Conservation (phyloP, 2,329 filamentous ascomycete species). For the Stemphylium lycopersici region DNA sequence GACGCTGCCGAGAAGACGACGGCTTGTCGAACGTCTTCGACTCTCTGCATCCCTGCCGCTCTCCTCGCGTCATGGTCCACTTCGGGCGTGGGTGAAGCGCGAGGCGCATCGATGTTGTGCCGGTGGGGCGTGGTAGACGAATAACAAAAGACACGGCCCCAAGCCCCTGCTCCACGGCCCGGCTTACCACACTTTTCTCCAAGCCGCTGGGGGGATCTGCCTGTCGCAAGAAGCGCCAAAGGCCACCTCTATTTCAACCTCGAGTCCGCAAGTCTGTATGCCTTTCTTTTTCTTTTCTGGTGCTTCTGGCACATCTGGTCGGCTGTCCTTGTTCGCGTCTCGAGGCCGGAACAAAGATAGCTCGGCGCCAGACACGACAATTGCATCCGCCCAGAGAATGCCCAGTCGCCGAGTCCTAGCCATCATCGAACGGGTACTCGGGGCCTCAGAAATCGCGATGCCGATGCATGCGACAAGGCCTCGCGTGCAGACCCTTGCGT, state of each 20-base stretch:
- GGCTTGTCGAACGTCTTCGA: conserved; percentile 25
- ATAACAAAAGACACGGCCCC: not conserved
- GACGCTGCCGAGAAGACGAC: conserved; percentile 13
- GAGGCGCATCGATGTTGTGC: conserved; percentile 20
- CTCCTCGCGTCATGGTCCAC: conserved; percentile 21
- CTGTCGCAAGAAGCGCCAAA: not conserved
- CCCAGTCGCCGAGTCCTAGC: conserved; percentile 11
- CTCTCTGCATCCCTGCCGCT: conserved; percentile 15
- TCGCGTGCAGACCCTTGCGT: conserved; percentile 8
- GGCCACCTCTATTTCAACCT: not conserved
- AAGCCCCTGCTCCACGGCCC: conserved; percentile 5
- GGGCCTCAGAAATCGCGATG: conserved; percentile 8
- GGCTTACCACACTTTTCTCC: conserved; percentile 6
- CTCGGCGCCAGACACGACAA: not conserved
- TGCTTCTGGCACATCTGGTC: not conserved
- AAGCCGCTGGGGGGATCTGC: not conserved
- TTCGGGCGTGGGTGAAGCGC: conserved; percentile 4
- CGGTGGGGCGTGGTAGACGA: conserved; percentile 8
- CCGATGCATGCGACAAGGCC: conserved; percentile 8
- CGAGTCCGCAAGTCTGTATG: too few species aligned
- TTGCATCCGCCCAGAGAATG: conserved; percentile 11
- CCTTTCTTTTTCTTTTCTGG: not conserved
- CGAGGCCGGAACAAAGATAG: not conserved
- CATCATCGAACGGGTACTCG: conserved; percentile 1
- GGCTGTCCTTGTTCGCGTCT: not conserved